A percentile compares a stretch with the other conserved stretches of the same genome.
phyloP scores from a whole-genome alignment of 257 asterid species.

The Euphrasia confusa region DNA sequence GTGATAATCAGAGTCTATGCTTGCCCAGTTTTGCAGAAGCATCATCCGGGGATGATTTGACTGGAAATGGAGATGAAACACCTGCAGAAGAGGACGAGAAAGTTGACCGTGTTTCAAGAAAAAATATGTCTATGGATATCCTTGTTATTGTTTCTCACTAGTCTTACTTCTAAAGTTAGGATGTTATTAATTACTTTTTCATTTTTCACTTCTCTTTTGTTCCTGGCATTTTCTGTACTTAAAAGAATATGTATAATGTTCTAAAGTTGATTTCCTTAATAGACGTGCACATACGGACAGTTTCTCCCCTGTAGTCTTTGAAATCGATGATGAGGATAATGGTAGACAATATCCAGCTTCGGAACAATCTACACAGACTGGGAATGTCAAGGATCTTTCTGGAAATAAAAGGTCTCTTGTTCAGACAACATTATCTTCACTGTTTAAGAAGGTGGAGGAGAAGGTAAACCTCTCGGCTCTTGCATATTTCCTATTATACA shows the following conservation, averaged over 20 bases:
- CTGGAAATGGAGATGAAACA: constrained; percentile 34
- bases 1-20: constrained; percentile 20
- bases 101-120: constrained; percentile 26
- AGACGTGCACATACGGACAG: constrained; percentile 35
- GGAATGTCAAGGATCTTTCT: constrained; percentile 37
- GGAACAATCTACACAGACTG: constrained; percentile 31
- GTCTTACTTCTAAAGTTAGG: constrained; percentile 10
- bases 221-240: constrained; percentile 12
- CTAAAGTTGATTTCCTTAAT: constrained; percentile 40
- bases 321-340: constrained; percentile 34
- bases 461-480: constrained; percentile 41
- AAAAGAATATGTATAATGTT: constrained; percentile 18
- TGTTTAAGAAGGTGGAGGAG: constrained; percentile 76
- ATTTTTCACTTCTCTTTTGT: not conserved
- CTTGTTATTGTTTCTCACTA: constrained; percentile 23
- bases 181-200: constrained; percentile 13
- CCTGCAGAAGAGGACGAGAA: constrained; percentile 47
- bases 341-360: constrained; percentile 33
- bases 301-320: constrained; percentile 33
- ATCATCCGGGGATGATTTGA: constrained; percentile 59
- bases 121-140: constrained; percentile 29
- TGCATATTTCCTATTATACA: constrained; percentile 21
- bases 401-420: constrained; percentile 47
- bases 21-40: constrained; percentile 60
- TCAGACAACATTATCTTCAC: constrained; percentile 67